A percentile compares a stretch with the other conserved stretches of the same genome.
Evolutionary conservation across 2,329 filamentous ascomycete species (phyloP).

Genomic region (Hypoxylon sp.): DNA sequence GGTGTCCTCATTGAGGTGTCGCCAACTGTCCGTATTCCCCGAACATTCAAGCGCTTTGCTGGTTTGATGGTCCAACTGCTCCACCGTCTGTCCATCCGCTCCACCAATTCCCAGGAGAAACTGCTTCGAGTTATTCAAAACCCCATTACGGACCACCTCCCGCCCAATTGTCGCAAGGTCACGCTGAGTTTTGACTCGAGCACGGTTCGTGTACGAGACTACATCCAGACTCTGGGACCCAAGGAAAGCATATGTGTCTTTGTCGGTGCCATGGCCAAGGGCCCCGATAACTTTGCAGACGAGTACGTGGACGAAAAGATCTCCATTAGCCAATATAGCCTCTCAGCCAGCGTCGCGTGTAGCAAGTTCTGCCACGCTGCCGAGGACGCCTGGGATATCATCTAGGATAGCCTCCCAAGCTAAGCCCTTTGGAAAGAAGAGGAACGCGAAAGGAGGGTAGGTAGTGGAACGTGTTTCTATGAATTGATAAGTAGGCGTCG

Average conservation of each 20-base stretch:
- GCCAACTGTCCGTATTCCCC: conserved; percentile 95
- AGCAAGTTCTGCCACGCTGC: conserved; percentile 99
- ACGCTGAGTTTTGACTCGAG: conserved; percentile 94
- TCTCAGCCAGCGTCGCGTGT: conserved; percentile 97
- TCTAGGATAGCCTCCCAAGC: conserved; percentile 66
- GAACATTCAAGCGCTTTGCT: conserved; percentile 98
- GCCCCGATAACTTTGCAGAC: conserved; percentile 94
- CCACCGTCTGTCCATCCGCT: conserved; percentile 94
- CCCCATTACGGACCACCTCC: conserved; percentile 95
- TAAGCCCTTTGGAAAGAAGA: conserved; percentile 18
- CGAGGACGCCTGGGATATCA: conserved; percentile 94
- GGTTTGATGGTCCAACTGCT: conserved; percentile 98
- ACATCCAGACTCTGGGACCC: conserved; percentile 80
- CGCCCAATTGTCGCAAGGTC: conserved; percentile 96
- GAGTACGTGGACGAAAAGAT: conserved; percentile 96
- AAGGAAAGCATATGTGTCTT: conserved; percentile 98
- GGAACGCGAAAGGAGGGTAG: conserved; percentile 41
- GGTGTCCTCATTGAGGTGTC: conserved; percentile 98
- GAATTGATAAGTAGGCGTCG: conserved; percentile 47
- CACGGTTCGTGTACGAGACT: conserved; percentile 88
- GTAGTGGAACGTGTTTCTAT: conserved; percentile 50
- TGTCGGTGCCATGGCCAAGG: conserved; percentile 98
- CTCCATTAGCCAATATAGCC: conserved; percentile 96
- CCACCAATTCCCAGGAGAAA: conserved; percentile 97
- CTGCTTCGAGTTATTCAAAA: conserved; percentile 97